Evolutionary conservation across 805 yeast species (phyloP), one percentile per base, ranked within the genome.

Genomic region (Pichia occidentalis): DNA sequence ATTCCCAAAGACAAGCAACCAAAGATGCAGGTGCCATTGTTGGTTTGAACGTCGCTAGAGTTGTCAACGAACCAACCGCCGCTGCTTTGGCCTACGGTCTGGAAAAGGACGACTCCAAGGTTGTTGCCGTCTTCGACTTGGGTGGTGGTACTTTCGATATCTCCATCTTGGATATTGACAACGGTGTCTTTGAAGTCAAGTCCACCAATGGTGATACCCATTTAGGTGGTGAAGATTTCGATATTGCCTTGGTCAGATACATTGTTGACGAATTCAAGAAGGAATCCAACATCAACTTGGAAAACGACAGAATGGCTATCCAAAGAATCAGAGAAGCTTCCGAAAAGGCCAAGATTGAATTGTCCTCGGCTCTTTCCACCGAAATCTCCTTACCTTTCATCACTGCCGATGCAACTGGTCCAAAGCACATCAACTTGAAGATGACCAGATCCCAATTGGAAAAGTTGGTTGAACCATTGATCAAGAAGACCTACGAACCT

Each of bases 121-220:
- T 62, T 46, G 95, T 87, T 54, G 97, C 97, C 46, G 97, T 87
- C 50, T 87, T 88, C 71, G 97, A 87, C 70, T 75, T 87, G 60
- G 97, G 97, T 79, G 97, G 97, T 67, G 97, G 97, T 79, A 87
- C 97, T 57, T 87, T 87, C 64, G 97, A 87, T 82, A 82, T 87
- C 67, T 87, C 97, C 54, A 85, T 87, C 63, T 75, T 87, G 61
- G 97, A 88, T 73, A 88, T 87, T 56, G 95, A 88, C 70, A 86
- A 87, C 61, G 97, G 97, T 75, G 97, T 87, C 51, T 87, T 87
- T 57, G 97, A 87, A 75, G 97, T 87, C 64, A 87, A 87, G 72
- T 85, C 96, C 47, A 87, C 97, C 60, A 88, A 88, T 68, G 97
- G 94, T 79, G 92, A 84, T 69, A 84, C 94, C 51, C 94, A 84